Evolutionary conservation across 768 basidiomycete species (phyloP), one percentile per base, ranked within the genome.

Genomic region (Lactifluus hygrophoroides): DNA sequence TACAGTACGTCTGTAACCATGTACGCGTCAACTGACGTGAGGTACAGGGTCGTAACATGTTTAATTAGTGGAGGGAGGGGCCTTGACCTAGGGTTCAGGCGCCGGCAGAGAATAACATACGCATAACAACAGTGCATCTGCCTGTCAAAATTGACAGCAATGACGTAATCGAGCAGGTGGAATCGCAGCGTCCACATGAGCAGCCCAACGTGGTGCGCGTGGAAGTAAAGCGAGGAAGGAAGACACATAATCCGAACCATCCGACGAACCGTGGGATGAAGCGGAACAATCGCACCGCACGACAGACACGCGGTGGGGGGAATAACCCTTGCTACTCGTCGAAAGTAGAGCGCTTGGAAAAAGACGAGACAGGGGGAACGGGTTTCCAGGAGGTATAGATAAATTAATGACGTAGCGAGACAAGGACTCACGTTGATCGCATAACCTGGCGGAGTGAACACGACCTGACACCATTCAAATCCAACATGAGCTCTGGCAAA

Each of bases 401-500:
- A 25, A 5, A 27, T n/a, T 46, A 19, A 34, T 35, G 48, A 7
- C 2, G 3, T 45, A 23, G 14, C 21, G 27, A 21, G 10, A 16
- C 16, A 47, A 28, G 27, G 45, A 72, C 83, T 56, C 69, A 88
- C 88, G 64, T 88, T 77, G 71, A 68, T 71, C 6, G 88, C 88
- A 64, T 77, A 76, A 16, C 89, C 89, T 38, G 89, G 88, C 0
- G 85, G 70, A 5, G 84, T 89, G 6, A 80, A 59, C 8, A 87
- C 70, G 40, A 84, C 78, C 88, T 90, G 64, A 2, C 25, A n/a
- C 13, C 35, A 35, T 57, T 10, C 28, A n/a, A 54, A 56, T 3
- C 30, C 35, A 17, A 21, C 27, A 19, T 55, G 9, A 38, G 25
- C 13, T 16, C 30, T 19, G 0, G 14, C 37, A 35, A 9, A 30